Evolutionary conservation across 176 grass and related monocot species (phyloP).

Genomic region (Thalia dealbata): DNA sequence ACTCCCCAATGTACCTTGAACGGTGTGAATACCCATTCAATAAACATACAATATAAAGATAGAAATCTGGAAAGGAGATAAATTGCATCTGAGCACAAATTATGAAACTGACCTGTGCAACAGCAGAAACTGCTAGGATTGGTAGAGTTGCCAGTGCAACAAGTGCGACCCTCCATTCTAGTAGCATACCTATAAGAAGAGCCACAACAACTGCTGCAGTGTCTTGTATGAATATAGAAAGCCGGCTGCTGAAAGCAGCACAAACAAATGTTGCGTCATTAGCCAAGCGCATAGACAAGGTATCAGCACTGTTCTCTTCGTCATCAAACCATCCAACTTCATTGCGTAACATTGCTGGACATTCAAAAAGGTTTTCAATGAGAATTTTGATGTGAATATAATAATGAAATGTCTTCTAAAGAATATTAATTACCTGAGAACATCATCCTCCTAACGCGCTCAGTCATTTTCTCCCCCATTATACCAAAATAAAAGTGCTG

Average conservation of each 20-base stretch:
- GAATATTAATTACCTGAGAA: slow-evolving; percentile 69
- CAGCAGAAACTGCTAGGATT: slow-evolving; percentile 81
- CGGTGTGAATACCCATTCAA: neutral
- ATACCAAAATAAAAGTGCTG: slow-evolving; percentile 99
- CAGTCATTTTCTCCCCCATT: slow-evolving; percentile 99
- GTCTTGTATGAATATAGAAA: slow-evolving; percentile 99
- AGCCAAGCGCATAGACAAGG: slow-evolving; percentile 83
- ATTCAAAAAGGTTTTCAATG: slow-evolving; percentile 22
- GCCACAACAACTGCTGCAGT: slow-evolving; percentile 75
- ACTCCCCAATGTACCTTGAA: neutral
- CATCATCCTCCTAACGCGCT: slow-evolving; percentile 99
- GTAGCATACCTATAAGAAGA: slow-evolving; percentile 87
- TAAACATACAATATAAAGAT: neutral
- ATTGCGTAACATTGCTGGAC: slow-evolving; percentile 85
- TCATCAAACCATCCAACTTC: slow-evolving; percentile 99
- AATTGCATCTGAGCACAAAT: too few relatives aligned
- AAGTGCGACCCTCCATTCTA: slow-evolving; percentile 87
- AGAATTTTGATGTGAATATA: slow-evolving; percentile 8
- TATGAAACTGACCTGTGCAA: slow-evolving; percentile 82
- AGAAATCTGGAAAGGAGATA: neutral
- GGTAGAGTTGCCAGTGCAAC: slow-evolving; percentile 90
- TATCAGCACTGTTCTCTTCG: slow-evolving; percentile 94
- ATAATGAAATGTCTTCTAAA: neutral
- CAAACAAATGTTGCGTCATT: slow-evolving; percentile 99
- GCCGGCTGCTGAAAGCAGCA: slow-evolving; percentile 90